phyloP scores from a whole-genome alignment of 225 moss, liverwort and hornwort species.

The Bryoerythrophyllum caledonicum region DNA sequence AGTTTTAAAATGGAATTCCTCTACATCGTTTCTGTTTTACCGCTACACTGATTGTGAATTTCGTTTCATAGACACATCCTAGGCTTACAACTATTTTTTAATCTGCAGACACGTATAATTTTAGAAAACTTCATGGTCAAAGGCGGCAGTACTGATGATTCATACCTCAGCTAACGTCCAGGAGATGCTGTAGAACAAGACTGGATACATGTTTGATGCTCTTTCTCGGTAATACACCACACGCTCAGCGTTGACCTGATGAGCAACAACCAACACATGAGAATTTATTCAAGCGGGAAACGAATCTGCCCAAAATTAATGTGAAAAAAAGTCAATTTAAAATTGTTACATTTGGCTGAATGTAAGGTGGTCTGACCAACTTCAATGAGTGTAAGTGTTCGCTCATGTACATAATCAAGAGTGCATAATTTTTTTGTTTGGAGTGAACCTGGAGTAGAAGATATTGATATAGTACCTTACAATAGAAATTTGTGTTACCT shows the following conservation, averaged over 20 bases:
- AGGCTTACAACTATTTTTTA: no score
- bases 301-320: neutral
- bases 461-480: neutral
- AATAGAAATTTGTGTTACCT: conserved; percentile 37
- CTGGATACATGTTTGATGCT: conserved; percentile 81
- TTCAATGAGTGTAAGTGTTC: neutral
- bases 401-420: neutral
- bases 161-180: conserved; percentile 83
- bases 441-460: neutral
- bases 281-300: neutral
- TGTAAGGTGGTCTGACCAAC: neutral
- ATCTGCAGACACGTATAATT: no score
- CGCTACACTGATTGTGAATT: no score
- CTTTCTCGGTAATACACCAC: conserved; percentile 82
- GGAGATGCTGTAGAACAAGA: conserved; percentile 70
- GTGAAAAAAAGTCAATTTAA: no score
- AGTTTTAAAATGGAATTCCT: no score
- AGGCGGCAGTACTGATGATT: neutral
- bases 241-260: conserved; percentile 75
- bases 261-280: neutral
- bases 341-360: neutral
- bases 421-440: neutral
- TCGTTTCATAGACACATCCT: no score
- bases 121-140: neutral
- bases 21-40: neutral